Evolutionary conservation across 495 filamentous ascomycete species (phyloP).

Genomic region (Tuber magnatum): DNA sequence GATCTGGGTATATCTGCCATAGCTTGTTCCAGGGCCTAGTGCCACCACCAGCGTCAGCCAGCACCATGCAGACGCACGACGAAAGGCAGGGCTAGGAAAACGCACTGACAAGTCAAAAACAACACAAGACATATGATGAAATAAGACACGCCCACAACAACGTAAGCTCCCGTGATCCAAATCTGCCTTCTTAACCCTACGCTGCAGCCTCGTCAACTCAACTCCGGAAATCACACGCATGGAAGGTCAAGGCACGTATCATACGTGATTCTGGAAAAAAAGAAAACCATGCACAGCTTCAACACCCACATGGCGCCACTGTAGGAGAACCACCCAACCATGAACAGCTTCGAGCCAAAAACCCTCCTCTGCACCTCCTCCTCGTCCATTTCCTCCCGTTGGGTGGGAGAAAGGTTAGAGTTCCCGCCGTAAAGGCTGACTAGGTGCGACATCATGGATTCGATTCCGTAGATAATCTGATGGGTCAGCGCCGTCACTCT

Average conservation of each 20-base stretch:
- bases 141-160: slow-evolving; percentile 47
- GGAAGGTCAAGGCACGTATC: background rate
- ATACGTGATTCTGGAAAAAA: slow-evolving; percentile 21
- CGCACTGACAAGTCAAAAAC: slow-evolving; percentile 40
- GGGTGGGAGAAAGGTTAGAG: slow-evolving; percentile 50
- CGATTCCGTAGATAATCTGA: slow-evolving; percentile 44
- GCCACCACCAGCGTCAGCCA: slow-evolving; percentile 46
- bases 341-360: slow-evolving; percentile 52
- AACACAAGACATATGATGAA: slow-evolving; percentile 47
- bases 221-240: background rate
- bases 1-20: slow-evolving; percentile 55
- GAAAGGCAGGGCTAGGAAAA: too few species aligned
- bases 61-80: background rate
- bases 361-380: slow-evolving; percentile 49
- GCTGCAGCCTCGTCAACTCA: slow-evolving; percentile 35
- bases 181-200: slow-evolving; percentile 45
- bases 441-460: slow-evolving; percentile 41
- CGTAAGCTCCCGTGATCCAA: slow-evolving; percentile 48
- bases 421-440: slow-evolving; percentile 46
- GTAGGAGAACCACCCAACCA: slow-evolving; percentile 54
- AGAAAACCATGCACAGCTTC: slow-evolving; percentile 51
- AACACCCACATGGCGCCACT: slow-evolving; percentile 52
- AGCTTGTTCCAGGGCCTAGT: slow-evolving; percentile 49
- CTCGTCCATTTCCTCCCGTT: slow-evolving; percentile 45
- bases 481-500: slow-evolving; percentile 20